Base-by-base conservation (phyloP, 179 eudicot species). In the Amaranthus tricolor region DNA sequence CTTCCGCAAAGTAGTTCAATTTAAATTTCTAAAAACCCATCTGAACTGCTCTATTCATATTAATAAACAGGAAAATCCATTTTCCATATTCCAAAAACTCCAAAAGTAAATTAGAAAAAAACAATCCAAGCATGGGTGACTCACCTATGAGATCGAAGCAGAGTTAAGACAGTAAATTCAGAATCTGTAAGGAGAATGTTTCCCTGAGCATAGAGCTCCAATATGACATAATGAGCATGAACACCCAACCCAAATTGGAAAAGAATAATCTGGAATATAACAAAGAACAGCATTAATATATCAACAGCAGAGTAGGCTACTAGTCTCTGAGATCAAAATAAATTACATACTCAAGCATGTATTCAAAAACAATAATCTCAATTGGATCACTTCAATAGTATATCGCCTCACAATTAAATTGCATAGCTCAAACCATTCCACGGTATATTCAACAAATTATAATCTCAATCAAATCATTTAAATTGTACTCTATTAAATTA, bases 211-310 rank as follows among this genome's bases (percentile, higher is more conserved):
- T 79, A 78, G 51, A 83, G 83, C 71, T 79, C 85, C 90, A 93
- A 77, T 73, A 95, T 89, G 44, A 95, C 82, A 84, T 86, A 95
- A 74, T 93, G 90, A 9, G 99, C 97, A 84, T 89, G 89, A 61
- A 84, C 90, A 69, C 99, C 99, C 79, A 93, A 84, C 51, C 99
- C 99, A 81, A 95, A 95, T 80, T 95, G 99, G 81, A 95, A 95
- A 54, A 93, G 86, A 74, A 95, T 75, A 78, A 95, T 95, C 99
- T 95, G 88, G 55, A 74, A 72, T 19, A 40, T 13, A 16, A 31
- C 24, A 62, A 51, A 70, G 45, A 44, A 58, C 48, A 53, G 57
- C 17, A 6, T 9, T 14, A 2, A 6, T 12, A 31, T 45, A 51
- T 9, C n/a, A 8, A 52, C 53, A 6, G 17, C 21, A 47, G 24